Base-by-base conservation (phyloP, 257 asterid genomes). In the Penstemon newberryi region DNA sequence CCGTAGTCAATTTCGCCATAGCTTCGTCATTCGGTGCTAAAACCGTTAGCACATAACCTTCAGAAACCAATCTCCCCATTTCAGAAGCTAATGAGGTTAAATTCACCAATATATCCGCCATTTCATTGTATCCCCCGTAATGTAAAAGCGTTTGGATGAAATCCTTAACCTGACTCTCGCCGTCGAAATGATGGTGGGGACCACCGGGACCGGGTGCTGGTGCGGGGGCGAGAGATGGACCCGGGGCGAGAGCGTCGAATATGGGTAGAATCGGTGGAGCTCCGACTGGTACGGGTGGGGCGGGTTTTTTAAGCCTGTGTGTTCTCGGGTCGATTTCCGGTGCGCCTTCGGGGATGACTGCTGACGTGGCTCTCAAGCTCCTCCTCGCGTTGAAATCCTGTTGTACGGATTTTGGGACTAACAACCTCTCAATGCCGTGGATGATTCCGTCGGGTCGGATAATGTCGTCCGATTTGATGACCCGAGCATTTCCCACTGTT, bases 131-230 rank as follows among this genome's bases (percentile, higher is more conserved):
- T 0, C 99, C 99, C 0, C 99, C 99, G 82, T 87, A 90, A 76
- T 87, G 97, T 66, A 90, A 75, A 1, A 93, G 80, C 3, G 99
- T 93, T 2, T 87, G 90, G 63, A 94, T 91, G 82, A 94, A 94
- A 64, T 94, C 99, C 70, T 91, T 91, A 42, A 94, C 97, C 75
- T 94, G 97, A 4, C 86, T 80, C 67, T 91, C 95, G 1, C 97
- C 99, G 78, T 94, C 95, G 75, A 92, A 92, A 78, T 92, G 97
- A 77, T 81, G 92, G 84, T 81, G 95, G 6, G 86, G 90, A 3
- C 95, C 96, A 3, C 99, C 99, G 0, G 99, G 99, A 0, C 97
- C 97, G 0, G 99, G 99, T 0, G 99, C 99, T 0, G 97, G 92
- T 0, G 97, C 96, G 5, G 99, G 99, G 0, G 99, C 96, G 12